These are phyloP conservation scores for Artemisia tridentata DNA, from an alignment of 129 eudicot genomes.

Conservation along the genomic window DNA sequence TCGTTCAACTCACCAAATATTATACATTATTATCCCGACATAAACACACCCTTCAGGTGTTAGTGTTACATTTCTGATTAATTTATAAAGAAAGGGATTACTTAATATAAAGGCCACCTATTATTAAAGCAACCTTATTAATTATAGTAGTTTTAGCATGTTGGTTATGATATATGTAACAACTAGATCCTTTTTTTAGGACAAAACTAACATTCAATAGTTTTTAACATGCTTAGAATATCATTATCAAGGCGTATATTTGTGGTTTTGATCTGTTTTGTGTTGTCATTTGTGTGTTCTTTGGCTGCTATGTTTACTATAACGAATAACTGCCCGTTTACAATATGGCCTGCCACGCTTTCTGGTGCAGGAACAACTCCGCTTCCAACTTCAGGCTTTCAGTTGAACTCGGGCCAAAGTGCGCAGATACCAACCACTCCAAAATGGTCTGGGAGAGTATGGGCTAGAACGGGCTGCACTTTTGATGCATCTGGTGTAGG, in stretches of 20 bases:
- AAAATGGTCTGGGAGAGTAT: slow-evolving; percentile 88
- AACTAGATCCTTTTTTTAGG: not conserved
- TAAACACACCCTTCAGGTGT: slow-evolving; percentile 14
- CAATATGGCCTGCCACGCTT: slow-evolving; percentile 94
- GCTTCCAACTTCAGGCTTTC: slow-evolving; percentile 72
- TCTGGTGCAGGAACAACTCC: slow-evolving; percentile 80
- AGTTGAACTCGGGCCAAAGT: slow-evolving; percentile 62
- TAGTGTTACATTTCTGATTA: slow-evolving; percentile 17
- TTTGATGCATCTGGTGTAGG: slow-evolving; percentile 75
- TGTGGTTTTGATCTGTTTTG: slow-evolving; percentile 2
- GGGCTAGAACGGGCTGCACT: slow-evolving; percentile 93
- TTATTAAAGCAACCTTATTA: slow-evolving; percentile 35
- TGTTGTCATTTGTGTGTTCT: slow-evolving; percentile 23
- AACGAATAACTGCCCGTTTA: slow-evolving; percentile 73
- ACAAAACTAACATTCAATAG: not conserved
- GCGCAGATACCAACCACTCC: slow-evolving; percentile 49
- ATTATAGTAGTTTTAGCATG: not conserved
- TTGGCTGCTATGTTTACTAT: slow-evolving; percentile 55
- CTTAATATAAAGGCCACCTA: slow-evolving; percentile 48
- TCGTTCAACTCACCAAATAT: slow-evolving; percentile 21
- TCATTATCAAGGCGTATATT: slow-evolving; percentile 8
- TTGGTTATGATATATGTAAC: slow-evolving; percentile 2
- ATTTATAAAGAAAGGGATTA: slow-evolving; percentile 66
- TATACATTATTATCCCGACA: slow-evolving; percentile 18
- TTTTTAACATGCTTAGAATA: slow-evolving; percentile 33